These are phyloP conservation scores for Claviceps lovelessii DNA, from an alignment of 2,329 filamentous ascomycete genomes.

Conservation along the genomic window DNA sequence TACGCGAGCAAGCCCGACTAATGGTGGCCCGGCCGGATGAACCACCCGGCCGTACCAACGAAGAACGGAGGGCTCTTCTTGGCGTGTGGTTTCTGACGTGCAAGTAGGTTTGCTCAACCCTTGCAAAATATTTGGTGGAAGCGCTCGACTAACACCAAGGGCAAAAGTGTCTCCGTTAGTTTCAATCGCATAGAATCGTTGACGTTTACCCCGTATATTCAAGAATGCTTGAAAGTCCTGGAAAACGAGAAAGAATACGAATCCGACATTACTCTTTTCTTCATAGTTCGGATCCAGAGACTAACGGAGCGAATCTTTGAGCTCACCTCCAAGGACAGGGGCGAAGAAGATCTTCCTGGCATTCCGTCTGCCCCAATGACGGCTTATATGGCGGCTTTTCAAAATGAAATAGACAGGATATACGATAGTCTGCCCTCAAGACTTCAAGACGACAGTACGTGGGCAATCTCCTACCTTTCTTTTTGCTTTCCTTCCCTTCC, in stretches of 20 bases:
- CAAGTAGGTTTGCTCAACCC: conserved; percentile 23
- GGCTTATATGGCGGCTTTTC: conserved; percentile 32
- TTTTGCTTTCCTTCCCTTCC: background rate
- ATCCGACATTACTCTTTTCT: conserved; percentile 30
- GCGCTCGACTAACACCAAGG: background rate
- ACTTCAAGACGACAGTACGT: conserved; percentile 25
- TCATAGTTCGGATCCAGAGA: conserved; percentile 34
- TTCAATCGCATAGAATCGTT: conserved; percentile 32
- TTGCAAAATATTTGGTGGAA: background rate
- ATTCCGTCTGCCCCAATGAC: conserved; percentile 27
- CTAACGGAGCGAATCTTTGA: conserved; percentile 35
- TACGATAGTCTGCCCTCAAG: conserved; percentile 19
- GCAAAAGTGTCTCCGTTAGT: conserved; percentile 23
- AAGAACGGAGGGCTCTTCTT: conserved; percentile 37
- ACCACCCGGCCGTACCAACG: conserved; percentile 28
- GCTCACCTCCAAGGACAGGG: conserved; percentile 22
- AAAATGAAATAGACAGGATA: conserved; percentile 30
- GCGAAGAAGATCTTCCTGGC: conserved; percentile 18
- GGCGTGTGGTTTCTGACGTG: conserved; percentile 42
- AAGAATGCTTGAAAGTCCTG: conserved; percentile 34
- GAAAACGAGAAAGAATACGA: conserved; percentile 29
- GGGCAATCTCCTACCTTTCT: background rate
- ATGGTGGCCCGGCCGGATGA: conserved; percentile 27
- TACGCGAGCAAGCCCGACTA: conserved; percentile 28
- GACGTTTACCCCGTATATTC: conserved; percentile 37